Conservation (phyloP, 768 basidiomycete genomes). For the Aureoboletus auriporus region DNA sequence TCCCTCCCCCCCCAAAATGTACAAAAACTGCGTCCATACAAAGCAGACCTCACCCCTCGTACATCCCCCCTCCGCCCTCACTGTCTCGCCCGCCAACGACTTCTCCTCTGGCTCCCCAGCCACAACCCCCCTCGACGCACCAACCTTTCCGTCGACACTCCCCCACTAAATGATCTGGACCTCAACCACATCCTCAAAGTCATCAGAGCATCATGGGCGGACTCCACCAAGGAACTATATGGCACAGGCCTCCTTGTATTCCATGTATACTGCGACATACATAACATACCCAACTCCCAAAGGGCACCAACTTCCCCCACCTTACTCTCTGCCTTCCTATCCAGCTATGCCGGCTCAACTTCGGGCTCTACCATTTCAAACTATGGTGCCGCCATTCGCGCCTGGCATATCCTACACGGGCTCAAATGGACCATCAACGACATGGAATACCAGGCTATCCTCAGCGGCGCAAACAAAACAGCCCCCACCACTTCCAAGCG, state of each 20-base stretch:
- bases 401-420: conserved; percentile 41
- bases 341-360: conserved; percentile 30
- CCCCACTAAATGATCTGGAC: conserved; percentile 12
- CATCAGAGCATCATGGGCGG: conserved; percentile 24
- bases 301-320: conserved; percentile 25
- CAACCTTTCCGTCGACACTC: too few relatives aligned
- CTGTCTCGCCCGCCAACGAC: background rate
- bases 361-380: conserved; percentile 32
- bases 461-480: background rate
- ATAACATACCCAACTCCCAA: conserved; percentile 28
- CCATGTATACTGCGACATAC: conserved; percentile 39
- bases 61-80: background rate
- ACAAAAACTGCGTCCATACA: background rate
- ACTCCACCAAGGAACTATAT: conserved; percentile 33
- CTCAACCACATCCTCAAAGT: conserved; percentile 21
- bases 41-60: background rate
- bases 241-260: conserved; percentile 35
- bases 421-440: background rate
- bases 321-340: conserved; percentile 29
- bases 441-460: background rate
- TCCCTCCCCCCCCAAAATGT: too few relatives aligned
- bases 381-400: conserved; percentile 36
- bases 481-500: conserved; percentile 20
- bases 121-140: background rate
- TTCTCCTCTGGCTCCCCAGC: conserved; percentile 1